phyloP scores from a whole-genome alignment of 148 eudicot genomes.

The Cornus controversa region DNA sequence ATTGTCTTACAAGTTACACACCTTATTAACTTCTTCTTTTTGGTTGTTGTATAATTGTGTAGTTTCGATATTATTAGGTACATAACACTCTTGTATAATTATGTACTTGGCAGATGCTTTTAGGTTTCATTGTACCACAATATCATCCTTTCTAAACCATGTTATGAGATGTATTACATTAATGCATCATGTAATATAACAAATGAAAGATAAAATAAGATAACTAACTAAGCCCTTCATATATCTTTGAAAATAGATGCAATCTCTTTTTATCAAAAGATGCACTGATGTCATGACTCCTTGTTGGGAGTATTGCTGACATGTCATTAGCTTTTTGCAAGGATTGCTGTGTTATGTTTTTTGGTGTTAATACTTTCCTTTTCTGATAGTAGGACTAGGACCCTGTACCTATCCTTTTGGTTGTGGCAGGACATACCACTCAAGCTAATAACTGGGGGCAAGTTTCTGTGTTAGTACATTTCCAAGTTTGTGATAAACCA shows the following conservation, averaged over 20 bases:
- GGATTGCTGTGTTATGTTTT: no score
- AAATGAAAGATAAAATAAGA: no score
- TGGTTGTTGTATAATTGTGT: neutral
- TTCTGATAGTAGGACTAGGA: no score
- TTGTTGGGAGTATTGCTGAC: neutral
- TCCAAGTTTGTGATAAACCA: no score
- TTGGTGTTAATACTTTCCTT: no score
- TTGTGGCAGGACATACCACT: no score
- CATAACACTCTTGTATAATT: neutral
- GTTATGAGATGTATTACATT: neutral
- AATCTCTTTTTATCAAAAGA: neutral
- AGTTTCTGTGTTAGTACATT: no score
- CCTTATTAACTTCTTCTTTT: neutral
- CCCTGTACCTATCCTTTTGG: no score
- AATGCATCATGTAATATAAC: no score
- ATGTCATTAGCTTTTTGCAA: no score
- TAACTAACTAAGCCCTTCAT: neutral
- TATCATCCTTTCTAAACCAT: neutral
- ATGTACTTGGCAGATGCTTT: neutral
- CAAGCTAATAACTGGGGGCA: no score
- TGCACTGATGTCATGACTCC: neutral
- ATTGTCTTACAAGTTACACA: neutral
- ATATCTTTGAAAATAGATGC: neutral
- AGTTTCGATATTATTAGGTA: neutral
- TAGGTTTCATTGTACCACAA: neutral